These are phyloP conservation scores for Skeletonema tropicum DNA, from an alignment of 108 stramenopile species.

Conservation along the genomic window DNA sequence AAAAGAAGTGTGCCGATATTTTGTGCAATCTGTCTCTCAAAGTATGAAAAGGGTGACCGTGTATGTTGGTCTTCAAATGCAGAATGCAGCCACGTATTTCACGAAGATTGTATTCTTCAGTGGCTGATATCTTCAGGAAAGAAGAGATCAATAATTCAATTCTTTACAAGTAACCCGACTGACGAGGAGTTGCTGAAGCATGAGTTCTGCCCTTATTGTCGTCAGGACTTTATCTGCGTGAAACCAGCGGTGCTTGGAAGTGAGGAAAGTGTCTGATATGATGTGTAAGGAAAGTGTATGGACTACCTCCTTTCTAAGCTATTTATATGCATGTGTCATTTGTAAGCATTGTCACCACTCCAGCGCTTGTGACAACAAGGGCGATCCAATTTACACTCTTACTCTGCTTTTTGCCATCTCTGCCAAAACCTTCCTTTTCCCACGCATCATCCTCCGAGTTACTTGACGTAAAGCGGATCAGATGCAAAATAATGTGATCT, in stretches of 20 bases:
- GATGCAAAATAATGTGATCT: too few relatives aligned
- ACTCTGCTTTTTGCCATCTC: constrained; percentile 86
- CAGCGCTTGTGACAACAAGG: constrained; percentile 87
- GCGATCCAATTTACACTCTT: constrained; percentile 87
- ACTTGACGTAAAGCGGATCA: too few relatives aligned
- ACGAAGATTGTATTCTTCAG: constrained; percentile 52
- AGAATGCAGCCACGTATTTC: constrained; percentile 57
- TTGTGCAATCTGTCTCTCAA: constrained; percentile 58
- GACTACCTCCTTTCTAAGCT: background rate
- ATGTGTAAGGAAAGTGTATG: background rate
- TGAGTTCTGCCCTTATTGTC: constrained; percentile 65
- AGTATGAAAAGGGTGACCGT: constrained; percentile 37
- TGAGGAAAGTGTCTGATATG: constrained; percentile 1
- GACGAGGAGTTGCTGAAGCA: constrained; percentile 33
- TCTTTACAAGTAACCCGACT: constrained; percentile 22
- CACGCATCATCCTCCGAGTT: constrained; percentile 93
- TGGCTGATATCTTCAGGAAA: constrained; percentile 52
- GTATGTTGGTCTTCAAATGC: constrained; percentile 57
- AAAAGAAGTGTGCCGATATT: constrained; percentile 49
- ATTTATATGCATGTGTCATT: background rate
- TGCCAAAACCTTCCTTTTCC: constrained; percentile 93
- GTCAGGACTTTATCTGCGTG: constrained; percentile 42
- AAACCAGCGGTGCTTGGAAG: background rate
- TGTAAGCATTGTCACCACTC: constrained; percentile 77
- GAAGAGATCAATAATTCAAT: constrained; percentile 12